Evolutionary conservation across 768 basidiomycete species (phyloP).

Genomic region (Myochromella boudieri): DNA sequence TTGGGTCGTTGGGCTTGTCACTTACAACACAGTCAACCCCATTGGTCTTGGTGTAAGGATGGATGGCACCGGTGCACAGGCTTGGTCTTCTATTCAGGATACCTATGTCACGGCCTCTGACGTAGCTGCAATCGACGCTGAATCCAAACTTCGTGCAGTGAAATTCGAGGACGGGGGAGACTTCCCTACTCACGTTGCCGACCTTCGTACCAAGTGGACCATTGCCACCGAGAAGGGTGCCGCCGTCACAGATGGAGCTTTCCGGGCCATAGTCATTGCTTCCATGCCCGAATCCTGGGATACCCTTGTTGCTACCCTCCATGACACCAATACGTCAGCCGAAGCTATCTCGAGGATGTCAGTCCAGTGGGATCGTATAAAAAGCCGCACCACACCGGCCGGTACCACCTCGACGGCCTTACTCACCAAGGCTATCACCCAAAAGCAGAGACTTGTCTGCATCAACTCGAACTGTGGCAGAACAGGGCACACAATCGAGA

Average conservation of each 20-base stretch:
- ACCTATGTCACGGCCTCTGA: background rate
- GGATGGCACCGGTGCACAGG: background rate
- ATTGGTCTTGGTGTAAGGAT: background rate
- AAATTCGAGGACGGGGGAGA: background rate
- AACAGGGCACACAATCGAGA: slow-evolving; percentile 2
- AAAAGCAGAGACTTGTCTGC: slow-evolving; percentile 1
- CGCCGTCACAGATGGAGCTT: background rate
- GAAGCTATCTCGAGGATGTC: background rate
- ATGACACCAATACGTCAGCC: background rate
- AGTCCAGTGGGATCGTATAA: background rate
- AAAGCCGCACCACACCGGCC: background rate
- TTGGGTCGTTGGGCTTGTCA: background rate
- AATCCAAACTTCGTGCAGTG: background rate
- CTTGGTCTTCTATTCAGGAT: background rate
- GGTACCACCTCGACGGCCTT: background rate
- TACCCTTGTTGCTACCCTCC: background rate
- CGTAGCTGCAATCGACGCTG: background rate
- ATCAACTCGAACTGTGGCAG: slow-evolving; percentile 7
- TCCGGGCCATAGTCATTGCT: background rate
- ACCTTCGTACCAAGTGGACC: background rate
- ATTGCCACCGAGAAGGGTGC: background rate
- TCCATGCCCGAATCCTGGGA: background rate
- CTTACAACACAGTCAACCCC: slow-evolving; percentile 1
- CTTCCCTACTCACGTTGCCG: background rate
- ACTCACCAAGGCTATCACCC: background rate